Base-by-base conservation (phyloP, 768 basidiomycete genomes). In the Hypholoma fasciculare region DNA sequence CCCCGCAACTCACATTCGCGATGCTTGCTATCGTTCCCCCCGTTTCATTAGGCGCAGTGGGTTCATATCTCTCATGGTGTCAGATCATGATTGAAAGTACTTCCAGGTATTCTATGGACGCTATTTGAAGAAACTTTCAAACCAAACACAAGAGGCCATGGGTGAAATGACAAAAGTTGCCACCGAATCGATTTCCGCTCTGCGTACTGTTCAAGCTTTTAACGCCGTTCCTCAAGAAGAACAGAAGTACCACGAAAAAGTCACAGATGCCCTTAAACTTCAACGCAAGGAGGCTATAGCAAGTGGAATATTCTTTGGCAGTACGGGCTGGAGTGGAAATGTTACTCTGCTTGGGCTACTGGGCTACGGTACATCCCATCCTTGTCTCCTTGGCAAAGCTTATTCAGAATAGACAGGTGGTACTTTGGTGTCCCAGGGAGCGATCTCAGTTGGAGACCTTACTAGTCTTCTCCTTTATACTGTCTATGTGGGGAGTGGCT, bases 91-190 rank as follows among this genome's bases (percentile, higher is more conserved):
- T 62, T 46, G 58, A 54, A 6, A 14, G n/a, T 38, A 4, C 34
- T 17, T 43, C 14, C 61, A 96, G 91, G 92, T 98, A 12, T 91
- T 94, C 70, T 99, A 99, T 66, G 96, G 96, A 61, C 86, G 95
- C 12, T 99, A 98, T 73, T 76, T 99, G 54, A 94, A 95, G 69
- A 89, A 87, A 60, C 83, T 99, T 3, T 93, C 93, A 7, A 94
- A 92, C 65, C 78, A 87, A 66, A 96, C 96, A 6, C 96, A 99
- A 71, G 94, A 95, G 66, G 94, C 96, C 1, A 82, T 97, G 52
- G 96, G 96, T 55, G 95, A 96, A 55, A 94, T 96, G 95, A 93
- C 94, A 34, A 95, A 80, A 72, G 87, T 92, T 12, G 95, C 96
- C 5, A 89, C 93, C 58, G 96, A 99, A 67, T 87, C 95, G 4